These are phyloP conservation scores for Aspergillus haitiensis DNA, from an alignment of 495 filamentous ascomycete genomes.

Conservation along the genomic window DNA sequence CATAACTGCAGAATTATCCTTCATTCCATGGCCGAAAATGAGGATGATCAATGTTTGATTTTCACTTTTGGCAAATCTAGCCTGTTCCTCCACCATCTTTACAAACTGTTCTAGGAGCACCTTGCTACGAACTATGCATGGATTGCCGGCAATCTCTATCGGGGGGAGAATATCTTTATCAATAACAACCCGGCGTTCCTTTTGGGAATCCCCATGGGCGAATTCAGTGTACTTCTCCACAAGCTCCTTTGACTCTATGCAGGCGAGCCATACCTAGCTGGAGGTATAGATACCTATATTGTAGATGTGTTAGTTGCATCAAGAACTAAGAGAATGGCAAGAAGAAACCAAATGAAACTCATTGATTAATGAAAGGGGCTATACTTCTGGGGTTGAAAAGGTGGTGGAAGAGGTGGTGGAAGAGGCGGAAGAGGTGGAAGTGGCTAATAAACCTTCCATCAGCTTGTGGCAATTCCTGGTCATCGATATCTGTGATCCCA, in stretches of 20 bases:
- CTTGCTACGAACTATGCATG: neutral
- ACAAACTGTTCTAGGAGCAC: too few species aligned
- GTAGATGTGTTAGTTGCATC: too few species aligned
- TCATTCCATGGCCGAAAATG: too few species aligned
- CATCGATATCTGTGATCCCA: neutral
- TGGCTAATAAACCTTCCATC: neutral
- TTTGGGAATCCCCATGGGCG: slow-evolving; percentile 18
- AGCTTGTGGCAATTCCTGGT: neutral
- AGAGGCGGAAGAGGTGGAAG: too few species aligned
- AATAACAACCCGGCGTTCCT: slow-evolving; percentile 23
- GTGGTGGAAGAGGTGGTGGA: slow-evolving; percentile 8
- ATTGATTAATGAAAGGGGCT: too few species aligned
- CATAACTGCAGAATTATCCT: too few species aligned
- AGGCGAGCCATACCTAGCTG: slow-evolving; percentile 24
- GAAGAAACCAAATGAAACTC: too few species aligned
- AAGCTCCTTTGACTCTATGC: slow-evolving; percentile 15
- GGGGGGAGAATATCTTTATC: slow-evolving; percentile 7
- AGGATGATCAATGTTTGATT: too few species aligned
- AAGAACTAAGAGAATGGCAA: too few species aligned
- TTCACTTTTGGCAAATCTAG: too few species aligned
- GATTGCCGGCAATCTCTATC: neutral
- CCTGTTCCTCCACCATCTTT: too few species aligned
- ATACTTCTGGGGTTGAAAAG: slow-evolving; percentile 16
- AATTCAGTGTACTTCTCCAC: slow-evolving; percentile 28
- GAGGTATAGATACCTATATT: slow-evolving; percentile 8